These are phyloP conservation scores for Gliomastix tumulicola DNA, from an alignment of 2,329 filamentous ascomycete genomes.

Conservation along the genomic window DNA sequence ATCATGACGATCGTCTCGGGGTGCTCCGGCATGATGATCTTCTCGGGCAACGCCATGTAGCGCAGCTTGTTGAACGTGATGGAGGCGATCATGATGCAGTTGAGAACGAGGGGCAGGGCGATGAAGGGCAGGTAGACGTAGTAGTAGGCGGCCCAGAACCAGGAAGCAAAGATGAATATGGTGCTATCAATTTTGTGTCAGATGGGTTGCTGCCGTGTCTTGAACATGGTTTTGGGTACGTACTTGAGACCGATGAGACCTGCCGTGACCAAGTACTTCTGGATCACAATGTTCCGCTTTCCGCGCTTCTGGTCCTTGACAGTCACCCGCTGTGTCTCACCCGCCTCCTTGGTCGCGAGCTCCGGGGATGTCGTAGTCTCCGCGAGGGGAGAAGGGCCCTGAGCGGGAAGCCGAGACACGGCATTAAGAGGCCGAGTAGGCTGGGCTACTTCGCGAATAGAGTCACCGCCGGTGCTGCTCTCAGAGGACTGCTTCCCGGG, in stretches of 20 bases:
- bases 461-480: too few relatives aligned
- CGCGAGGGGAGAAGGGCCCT: too few relatives aligned
- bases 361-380: not conserved
- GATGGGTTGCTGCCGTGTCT: not conserved
- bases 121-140: slow-evolving; percentile 15
- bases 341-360: slow-evolving; percentile 1
- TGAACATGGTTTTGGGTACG: too few relatives aligned
- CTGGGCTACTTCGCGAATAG: too few relatives aligned
- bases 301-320: slow-evolving; percentile 1
- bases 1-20: slow-evolving; percentile 27
- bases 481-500: too few relatives aligned
- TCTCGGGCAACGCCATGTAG: slow-evolving; percentile 8
- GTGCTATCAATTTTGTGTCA: slow-evolving; percentile 4
- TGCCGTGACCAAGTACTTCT: slow-evolving; percentile 4
- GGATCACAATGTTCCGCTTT: slow-evolving; percentile 4
- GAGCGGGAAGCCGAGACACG: too few relatives aligned
- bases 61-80: slow-evolving; percentile 9
- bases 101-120: slow-evolving; percentile 13
- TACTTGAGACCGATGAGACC: slow-evolving; percentile 6
- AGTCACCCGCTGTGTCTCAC: slow-evolving; percentile 1
- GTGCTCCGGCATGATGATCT: slow-evolving; percentile 9
- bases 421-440: too few relatives aligned
- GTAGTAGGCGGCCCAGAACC: slow-evolving; percentile 15
- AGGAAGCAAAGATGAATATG: slow-evolving; percentile 15
- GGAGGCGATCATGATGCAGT: slow-evolving; percentile 15